Base-by-base conservation (phyloP, 78 protist species). In the Chrysochromulina parva region DNA sequence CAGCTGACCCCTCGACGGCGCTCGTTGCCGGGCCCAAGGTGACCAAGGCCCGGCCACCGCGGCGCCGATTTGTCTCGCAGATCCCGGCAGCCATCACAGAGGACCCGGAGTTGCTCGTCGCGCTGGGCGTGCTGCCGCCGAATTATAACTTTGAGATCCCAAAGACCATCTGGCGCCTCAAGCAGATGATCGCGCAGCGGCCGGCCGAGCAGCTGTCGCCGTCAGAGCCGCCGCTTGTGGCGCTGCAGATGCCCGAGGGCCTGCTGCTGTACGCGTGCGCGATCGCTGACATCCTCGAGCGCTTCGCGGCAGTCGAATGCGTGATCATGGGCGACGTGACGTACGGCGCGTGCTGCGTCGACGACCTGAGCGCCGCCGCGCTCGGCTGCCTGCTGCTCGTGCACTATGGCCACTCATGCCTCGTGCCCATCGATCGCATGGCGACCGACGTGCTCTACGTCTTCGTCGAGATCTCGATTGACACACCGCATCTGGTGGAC, bases 341-440 rank as follows among this genome's bases (percentile, higher is more conserved):
- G 16, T 98, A 98, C 88, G 99, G 99, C 50, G 99, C 99, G 9
- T 99, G 99, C 94, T 98, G 99, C 48, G 97, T 98, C 66, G 99
- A 98, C 38, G 99, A 98, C 87, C 96, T 91, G 57, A 90, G 99
- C 0, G 99, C 99, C 1, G 5, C 80, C 0, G 97, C 99, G 19
- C 89, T 98, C n/a, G 99, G 98, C 24, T 96, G 96, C 1, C 98
- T 96, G 74, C 92, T 99, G 1, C 88, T 99, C 81, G 98, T 99
- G 53, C 99, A 99, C 88, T 99, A 98, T 82, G 99, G 99, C 22
- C 99, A 99, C 92, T 92, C 97, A 88, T 99, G 99, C 81, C 85
- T 96, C 54, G 94, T 95, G 19, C 92, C 96, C 6, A 38, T 93
- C 62, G 80, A 20, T 10, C 10, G 6, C 14, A 53, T 53, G 59